Percentiles rank a stretch among this genome's conserved stretches.
Conservation (phyloP, 768 basidiomycete genomes). For the Russula abietina region DNA sequence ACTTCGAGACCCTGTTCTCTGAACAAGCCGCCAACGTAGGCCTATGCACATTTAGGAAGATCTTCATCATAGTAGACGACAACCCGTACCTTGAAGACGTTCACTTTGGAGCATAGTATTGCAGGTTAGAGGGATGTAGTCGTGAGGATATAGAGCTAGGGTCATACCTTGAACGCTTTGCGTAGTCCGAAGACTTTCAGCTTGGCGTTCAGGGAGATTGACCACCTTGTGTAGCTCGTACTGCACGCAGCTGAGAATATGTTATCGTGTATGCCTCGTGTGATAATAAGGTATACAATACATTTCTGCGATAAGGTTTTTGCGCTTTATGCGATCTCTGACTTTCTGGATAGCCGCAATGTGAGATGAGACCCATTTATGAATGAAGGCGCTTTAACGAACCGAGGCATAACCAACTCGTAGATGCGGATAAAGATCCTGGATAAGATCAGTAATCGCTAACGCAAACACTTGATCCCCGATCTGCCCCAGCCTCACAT, state of each 20-base stretch:
- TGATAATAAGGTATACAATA: not conserved
- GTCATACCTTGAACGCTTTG: conserved; percentile 5
- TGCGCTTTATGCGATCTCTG: conserved; percentile 1
- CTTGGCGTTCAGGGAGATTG: not conserved
- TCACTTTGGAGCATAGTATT: not conserved
- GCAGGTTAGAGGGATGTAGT: not conserved
- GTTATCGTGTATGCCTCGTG: not conserved
- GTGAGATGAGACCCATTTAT: not conserved
- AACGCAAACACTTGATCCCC: conserved; percentile 6
- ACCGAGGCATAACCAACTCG: conserved; percentile 2
- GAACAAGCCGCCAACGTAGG: conserved; percentile 11
- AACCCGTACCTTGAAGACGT: conserved; percentile 11
- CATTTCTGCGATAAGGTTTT: not conserved
- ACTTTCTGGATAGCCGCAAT: not conserved
- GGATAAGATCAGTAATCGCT: conserved; percentile 12
- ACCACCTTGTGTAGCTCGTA: conserved; percentile 6
- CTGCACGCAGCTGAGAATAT: not conserved
- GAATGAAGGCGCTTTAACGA: not conserved
- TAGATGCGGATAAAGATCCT: not conserved
- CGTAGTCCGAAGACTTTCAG: not conserved
- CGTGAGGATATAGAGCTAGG: too few species aligned
- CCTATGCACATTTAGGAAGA: not conserved
- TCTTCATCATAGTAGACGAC: not conserved
- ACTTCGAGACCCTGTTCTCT: conserved; percentile 3
- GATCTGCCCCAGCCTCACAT: conserved; percentile 7